phyloP scores from a whole-genome alignment of 2,329 filamentous ascomycete genomes.

The Ophiostoma ulmi region DNA sequence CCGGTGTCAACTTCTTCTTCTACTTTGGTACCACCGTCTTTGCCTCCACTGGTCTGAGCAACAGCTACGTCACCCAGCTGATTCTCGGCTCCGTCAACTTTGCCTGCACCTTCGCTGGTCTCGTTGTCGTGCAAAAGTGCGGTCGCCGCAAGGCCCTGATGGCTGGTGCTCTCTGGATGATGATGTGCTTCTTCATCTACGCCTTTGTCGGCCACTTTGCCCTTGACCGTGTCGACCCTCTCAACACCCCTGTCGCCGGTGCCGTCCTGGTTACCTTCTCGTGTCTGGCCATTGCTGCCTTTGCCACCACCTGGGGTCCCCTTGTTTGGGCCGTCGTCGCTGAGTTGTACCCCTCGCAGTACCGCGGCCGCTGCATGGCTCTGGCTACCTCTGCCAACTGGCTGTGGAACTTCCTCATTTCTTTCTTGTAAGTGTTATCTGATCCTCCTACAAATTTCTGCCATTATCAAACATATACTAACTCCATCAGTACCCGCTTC shows the following conservation, averaged over 20 bases:
- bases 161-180: conserved; percentile 63
- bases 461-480: not conserved
- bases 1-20: conserved; percentile 55
- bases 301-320: conserved; percentile 56
- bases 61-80: conserved; percentile 55
- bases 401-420: conserved; percentile 31
- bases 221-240: conserved; percentile 46
- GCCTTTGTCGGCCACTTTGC: conserved; percentile 38
- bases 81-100: conserved; percentile 62
- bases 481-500: not conserved
- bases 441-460: not conserved
- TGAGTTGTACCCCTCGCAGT: conserved; percentile 59
- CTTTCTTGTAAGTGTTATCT: conserved; percentile 4
- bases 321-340: conserved; percentile 50
- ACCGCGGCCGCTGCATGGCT: conserved; percentile 58
- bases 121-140: conserved; percentile 59
- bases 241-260: conserved; percentile 49
- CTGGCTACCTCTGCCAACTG: conserved; percentile 64
- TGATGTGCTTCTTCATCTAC: conserved; percentile 33
- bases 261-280: conserved; percentile 49
- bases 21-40: conserved; percentile 60
- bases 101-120: conserved; percentile 56
- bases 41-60: conserved; percentile 48
- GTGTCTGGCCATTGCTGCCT: conserved; percentile 63
- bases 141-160: conserved; percentile 61